Percentiles rank a stretch among this genome's conserved stretches.
Conservation (phyloP, 1,284 basidiomycete genomes). For the Amylostereum areolatum region DNA sequence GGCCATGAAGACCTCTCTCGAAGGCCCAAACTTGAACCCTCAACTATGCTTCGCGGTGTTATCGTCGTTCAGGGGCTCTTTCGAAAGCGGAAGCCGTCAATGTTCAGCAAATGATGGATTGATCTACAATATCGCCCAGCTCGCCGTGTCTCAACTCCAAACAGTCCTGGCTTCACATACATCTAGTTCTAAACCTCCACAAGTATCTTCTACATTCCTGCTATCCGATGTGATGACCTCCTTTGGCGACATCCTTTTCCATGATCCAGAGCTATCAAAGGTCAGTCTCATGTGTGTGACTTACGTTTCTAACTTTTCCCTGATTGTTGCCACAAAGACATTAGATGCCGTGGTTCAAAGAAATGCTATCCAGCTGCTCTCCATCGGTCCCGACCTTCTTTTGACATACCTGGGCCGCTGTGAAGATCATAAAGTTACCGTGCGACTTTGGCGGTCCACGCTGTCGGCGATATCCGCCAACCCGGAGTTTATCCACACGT, state of each 20-base stretch:
- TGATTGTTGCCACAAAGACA: conserved; percentile 23
- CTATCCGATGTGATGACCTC: conserved; percentile 31
- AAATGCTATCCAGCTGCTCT: conserved; percentile 36
- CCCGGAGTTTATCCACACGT: conserved; percentile 18
- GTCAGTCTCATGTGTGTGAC: conserved; percentile 20
- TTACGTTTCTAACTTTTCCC: conserved; percentile 3
- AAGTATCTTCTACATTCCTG: no score
- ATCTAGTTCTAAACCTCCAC: no score
- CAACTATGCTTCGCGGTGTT: conserved; percentile 36
- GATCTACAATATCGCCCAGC: no score
- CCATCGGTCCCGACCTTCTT: conserved; percentile 35
- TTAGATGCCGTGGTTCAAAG: conserved; percentile 38
- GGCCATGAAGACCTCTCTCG: conserved; percentile 17
- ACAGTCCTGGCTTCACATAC: no score
- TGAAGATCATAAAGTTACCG: conserved; percentile 25
- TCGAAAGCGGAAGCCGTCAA: conserved; percentile 11
- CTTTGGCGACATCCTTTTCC: conserved; percentile 37
- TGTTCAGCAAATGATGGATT: conserved; percentile 7
- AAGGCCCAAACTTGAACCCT: conserved; percentile 15
- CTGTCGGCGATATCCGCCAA: conserved; percentile 30
- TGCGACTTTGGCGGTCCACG: conserved; percentile 38
- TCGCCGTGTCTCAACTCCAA: no score
- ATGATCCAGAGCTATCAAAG: conserved; percentile 29
- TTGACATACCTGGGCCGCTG: conserved; percentile 42
- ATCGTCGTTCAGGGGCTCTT: conserved; percentile 29